Evolutionary conservation across 2,329 filamentous ascomycete genomes (phyloP), one percentile per base, ranked within the genome.

Genomic region (Monosporascus cannonballus): DNA sequence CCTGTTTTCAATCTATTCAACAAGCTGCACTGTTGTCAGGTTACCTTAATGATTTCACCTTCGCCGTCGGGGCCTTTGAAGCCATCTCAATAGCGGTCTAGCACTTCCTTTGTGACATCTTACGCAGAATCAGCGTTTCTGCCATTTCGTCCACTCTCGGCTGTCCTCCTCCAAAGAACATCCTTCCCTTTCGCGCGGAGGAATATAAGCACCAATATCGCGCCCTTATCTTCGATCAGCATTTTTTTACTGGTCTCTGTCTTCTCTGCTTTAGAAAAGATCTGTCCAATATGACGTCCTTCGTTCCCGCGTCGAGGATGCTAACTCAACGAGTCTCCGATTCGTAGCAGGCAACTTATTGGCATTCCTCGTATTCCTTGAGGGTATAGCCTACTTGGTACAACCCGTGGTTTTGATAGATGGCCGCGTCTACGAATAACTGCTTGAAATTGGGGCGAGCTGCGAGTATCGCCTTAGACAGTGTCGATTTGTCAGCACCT

Each of bases 191-290:
- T 61, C 1, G 63, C 58, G 6, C 60, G 49, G 20, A 68, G 62
- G 51, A 63, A 64, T 0, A 69, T 57, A 4, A 70, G 51, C 2
- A 71, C 64, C 63, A 61, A 67, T 36, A 64, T 58, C 1, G 56
- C 67, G 8, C 62, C 64, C 5, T 60, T 51, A 0, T 46, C 18
- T 41, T 67, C 59, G 6, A 68, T 54, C 0, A 66, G 27, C 2
- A 24, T 20, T 22, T 52, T 65, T 67, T 41, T 64, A 67, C 42
- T 67, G 59, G 17, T 67, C 63, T 6, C 68, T 54, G 39, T 70
- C 67, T 7, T 59, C 57, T 51, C 59, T 64, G 41, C 59, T 60
- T 44, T 64, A 70, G 51, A 69, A 66, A 66, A 0, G 67, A 65
- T 2, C 66, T 52, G 41, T 71, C 69, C 7, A 69, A 49, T 1